Percentiles rank a stretch among this genome's conserved stretches.
phyloP scores from a whole-genome alignment of 371 early-diverging fungal species.

The Mortierella sp. region DNA sequence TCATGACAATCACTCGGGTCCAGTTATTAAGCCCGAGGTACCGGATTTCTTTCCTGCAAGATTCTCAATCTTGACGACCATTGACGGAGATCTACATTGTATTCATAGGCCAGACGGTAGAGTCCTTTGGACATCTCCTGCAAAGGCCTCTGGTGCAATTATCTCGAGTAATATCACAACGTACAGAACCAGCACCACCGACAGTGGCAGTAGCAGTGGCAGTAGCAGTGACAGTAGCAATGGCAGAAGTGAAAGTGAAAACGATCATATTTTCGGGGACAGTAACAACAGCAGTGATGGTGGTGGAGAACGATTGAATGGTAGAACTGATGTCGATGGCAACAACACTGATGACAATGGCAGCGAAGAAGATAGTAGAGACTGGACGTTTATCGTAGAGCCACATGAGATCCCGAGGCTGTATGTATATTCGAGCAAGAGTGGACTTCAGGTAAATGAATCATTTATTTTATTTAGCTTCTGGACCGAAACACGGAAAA shows the following conservation, averaged over 20 bases:
- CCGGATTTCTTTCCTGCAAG: slow-evolving; percentile 49
- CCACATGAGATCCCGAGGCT: slow-evolving; percentile 39
- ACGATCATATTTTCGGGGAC: neutral
- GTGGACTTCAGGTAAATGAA: slow-evolving; percentile 43
- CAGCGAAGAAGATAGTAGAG: slow-evolving; percentile 17
- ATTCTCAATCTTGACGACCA: slow-evolving; percentile 61
- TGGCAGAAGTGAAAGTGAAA: neutral
- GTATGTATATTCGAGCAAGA: slow-evolving; percentile 33
- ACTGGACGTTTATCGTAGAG: slow-evolving; percentile 53
- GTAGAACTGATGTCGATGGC: neutral
- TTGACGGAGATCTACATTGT: slow-evolving; percentile 76
- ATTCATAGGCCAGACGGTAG: slow-evolving; percentile 63
- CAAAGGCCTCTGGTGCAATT: slow-evolving; percentile 31
- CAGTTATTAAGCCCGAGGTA: slow-evolving; percentile 7
- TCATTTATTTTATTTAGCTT: too few relatives aligned
- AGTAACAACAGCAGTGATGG: neutral
- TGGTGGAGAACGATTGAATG: neutral
- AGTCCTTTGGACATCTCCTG: slow-evolving; percentile 63
- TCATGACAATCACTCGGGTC: slow-evolving; percentile 11
- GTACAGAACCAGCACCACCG: neutral
- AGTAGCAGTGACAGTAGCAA: neutral
- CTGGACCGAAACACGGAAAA: too few relatives aligned
- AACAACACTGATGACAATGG: neutral
- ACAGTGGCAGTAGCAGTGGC: neutral
- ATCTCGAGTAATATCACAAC: slow-evolving; percentile 44